Evolutionary conservation across 306 rosid species (phyloP).

Genomic region (Rosa rugosa): DNA sequence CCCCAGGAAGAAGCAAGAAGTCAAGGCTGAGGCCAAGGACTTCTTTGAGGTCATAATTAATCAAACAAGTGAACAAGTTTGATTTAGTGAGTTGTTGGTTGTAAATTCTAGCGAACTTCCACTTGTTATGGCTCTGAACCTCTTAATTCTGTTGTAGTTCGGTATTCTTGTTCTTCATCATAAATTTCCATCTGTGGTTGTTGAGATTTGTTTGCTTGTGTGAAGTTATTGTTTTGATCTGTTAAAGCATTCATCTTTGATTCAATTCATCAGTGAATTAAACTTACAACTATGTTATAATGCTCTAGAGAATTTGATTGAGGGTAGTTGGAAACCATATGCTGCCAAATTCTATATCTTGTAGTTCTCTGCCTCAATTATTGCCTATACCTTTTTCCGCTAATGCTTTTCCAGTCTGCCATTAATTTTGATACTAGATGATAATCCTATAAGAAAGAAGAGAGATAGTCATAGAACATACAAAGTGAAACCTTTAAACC

Average conservation of each 20-base stretch:
- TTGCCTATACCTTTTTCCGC: too few relatives aligned
- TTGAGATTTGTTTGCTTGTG: not conserved
- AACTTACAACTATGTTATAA: not conserved
- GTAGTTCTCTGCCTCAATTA: too few relatives aligned
- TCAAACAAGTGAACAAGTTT: not conserved
- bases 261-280: not conserved
- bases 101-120: not conserved
- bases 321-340: not conserved
- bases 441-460: too few relatives aligned
- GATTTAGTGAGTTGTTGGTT: not conserved
- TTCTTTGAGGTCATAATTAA: constrained; percentile 26
- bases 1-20: constrained; percentile 38
- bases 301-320: not conserved
- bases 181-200: not conserved
- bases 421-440: too few relatives aligned
- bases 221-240: not conserved
- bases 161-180: constrained; percentile 1
- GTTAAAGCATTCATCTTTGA: not conserved
- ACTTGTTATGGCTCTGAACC: not conserved
- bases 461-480: not conserved
- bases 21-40: constrained; percentile 35
- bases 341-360: not conserved
- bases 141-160: not conserved
- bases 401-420: too few relatives aligned
- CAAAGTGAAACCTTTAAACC: not conserved